Evolutionary conservation across 352 stramenopile species (phyloP).

Genomic region (Pythium plurisporium): DNA sequence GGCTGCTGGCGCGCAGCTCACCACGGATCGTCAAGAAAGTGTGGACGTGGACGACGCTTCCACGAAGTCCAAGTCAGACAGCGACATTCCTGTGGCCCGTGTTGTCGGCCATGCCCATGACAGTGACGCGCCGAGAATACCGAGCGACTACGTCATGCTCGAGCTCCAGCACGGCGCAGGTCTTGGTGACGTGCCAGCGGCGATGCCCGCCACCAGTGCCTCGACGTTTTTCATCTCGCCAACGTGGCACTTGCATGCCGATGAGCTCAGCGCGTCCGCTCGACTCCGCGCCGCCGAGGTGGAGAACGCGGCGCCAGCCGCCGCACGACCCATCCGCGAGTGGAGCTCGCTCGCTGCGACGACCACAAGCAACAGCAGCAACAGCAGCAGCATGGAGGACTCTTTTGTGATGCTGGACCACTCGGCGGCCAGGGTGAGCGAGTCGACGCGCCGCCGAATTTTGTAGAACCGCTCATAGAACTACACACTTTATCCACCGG

Average conservation of each 20-base stretch:
- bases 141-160: slow-evolving; percentile 80
- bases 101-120: slow-evolving; percentile 37
- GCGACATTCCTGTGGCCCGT: slow-evolving; percentile 48
- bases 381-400: slow-evolving; percentile 37
- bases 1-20: slow-evolving; percentile 30
- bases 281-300: slow-evolving; percentile 18
- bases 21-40: slow-evolving; percentile 18
- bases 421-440: slow-evolving; percentile 3
- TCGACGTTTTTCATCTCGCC: slow-evolving; percentile 84
- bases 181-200: slow-evolving; percentile 27
- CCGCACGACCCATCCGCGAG: slow-evolving; percentile 7
- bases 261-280: slow-evolving; percentile 74
- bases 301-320: too few species aligned
- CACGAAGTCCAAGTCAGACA: slow-evolving; percentile 9
- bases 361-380: slow-evolving; percentile 15
- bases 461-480: slow-evolving; percentile 15
- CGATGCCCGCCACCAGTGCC: slow-evolving; percentile 22
- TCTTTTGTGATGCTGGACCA: slow-evolving; percentile 75
- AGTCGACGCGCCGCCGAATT: slow-evolving; percentile 14
- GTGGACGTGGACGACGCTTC: not conserved
- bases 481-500: not conserved
- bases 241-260: slow-evolving; percentile 69
- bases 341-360: slow-evolving; percentile 7
- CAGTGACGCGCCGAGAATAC: slow-evolving; percentile 25
- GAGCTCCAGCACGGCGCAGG: slow-evolving; percentile 67